phyloP scores from a whole-genome alignment of 306 rosid species.

The Cucurbita maxima region DNA sequence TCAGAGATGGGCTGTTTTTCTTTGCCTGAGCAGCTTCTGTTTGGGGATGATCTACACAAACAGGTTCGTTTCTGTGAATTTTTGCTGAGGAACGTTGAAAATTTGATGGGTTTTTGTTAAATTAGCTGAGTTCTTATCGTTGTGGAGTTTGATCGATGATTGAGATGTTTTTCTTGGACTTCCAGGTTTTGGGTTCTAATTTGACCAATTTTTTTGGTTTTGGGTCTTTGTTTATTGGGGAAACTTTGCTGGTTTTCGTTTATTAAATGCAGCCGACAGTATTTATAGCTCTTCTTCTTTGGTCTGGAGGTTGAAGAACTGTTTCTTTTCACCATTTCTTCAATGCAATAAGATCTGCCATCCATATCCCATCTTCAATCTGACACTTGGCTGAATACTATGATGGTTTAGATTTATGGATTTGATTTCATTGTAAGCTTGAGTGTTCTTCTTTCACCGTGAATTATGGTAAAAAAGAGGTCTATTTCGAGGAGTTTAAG shows the following conservation, averaged over 20 bases:
- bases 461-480: background rate
- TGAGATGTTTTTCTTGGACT: background rate
- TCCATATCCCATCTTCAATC: background rate
- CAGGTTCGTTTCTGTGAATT: slow-evolving; percentile 3
- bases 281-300: background rate
- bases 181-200: background rate
- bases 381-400: background rate
- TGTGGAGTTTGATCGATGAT: background rate
- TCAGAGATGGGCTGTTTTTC: slow-evolving; percentile 9
- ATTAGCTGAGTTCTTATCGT: background rate
- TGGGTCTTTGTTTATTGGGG: background rate
- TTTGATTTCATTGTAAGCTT: background rate
- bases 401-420: background rate
- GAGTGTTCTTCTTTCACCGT: background rate
- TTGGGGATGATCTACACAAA: slow-evolving; percentile 9
- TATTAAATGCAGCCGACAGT: slow-evolving; percentile 6
- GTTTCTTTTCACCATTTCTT: background rate
- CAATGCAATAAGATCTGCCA: background rate
- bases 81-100: background rate
- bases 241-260: background rate
- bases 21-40: slow-evolving; percentile 13
- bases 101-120: background rate
- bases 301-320: background rate
- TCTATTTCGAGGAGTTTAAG: background rate
- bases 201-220: background rate